Percentiles rank a stretch among this genome's conserved stretches.
phyloP scores from a whole-genome alignment of 306 rosid genomes.

The Dicorynia guianensis region DNA sequence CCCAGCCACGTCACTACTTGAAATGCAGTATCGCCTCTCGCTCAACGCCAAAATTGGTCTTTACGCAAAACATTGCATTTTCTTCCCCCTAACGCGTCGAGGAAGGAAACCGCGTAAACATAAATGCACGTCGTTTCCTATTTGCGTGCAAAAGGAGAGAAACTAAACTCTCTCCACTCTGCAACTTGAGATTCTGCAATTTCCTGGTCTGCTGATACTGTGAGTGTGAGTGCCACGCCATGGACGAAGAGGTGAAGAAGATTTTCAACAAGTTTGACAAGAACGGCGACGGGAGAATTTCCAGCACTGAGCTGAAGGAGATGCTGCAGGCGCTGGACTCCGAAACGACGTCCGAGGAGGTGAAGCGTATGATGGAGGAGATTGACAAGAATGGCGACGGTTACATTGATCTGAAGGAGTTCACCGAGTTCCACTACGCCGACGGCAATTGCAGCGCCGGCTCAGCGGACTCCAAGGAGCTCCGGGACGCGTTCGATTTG shows the following conservation, averaged over 20 bases:
- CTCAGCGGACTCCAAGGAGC: constrained; percentile 54
- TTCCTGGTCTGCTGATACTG: background rate
- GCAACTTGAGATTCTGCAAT: too few species aligned
- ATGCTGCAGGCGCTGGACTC: constrained; percentile 68
- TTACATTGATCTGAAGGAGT: constrained; percentile 77
- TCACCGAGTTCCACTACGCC: constrained; percentile 63
- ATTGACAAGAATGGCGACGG: constrained; percentile 90
- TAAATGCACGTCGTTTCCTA: background rate
- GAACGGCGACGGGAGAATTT: constrained; percentile 92
- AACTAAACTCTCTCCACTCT: background rate
- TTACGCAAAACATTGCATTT: background rate
- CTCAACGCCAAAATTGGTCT: background rate
- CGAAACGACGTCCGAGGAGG: constrained; percentile 61
- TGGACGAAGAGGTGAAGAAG: constrained; percentile 71
- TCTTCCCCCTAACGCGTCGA: constrained; percentile 3
- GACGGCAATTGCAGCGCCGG: background rate
- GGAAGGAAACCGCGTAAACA: constrained; percentile 57
- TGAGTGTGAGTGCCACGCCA: constrained; percentile 32
- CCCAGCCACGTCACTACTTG: background rate
- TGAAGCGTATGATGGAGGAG: constrained; percentile 72
- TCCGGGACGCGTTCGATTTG: constrained; percentile 84
- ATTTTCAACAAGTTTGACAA: constrained; percentile 90
- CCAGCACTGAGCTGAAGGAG: constrained; percentile 64
- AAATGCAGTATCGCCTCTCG: background rate
- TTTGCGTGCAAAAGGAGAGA: background rate